Evolutionary conservation across 164 flowering plant species (phyloP).

Genomic region (Protea cynaroides): DNA sequence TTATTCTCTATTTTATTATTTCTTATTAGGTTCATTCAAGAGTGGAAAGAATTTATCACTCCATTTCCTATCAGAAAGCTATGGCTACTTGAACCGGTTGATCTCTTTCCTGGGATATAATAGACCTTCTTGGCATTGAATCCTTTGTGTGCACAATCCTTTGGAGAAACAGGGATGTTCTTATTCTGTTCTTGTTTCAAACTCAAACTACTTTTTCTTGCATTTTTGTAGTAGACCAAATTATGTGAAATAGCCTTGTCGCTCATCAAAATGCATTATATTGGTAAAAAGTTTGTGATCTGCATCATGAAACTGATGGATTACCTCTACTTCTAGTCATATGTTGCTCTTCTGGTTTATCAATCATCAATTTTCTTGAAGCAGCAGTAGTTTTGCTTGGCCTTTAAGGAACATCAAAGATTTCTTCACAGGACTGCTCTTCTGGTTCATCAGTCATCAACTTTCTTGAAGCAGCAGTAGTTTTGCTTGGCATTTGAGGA

Average conservation of each 20-base stretch:
- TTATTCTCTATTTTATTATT: no score
- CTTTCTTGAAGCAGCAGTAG: no score
- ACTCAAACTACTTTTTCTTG: not conserved
- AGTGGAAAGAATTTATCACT: no score
- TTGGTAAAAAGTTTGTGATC: not conserved
- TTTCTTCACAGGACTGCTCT: not conserved
- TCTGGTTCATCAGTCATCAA: not conserved
- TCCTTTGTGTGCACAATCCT: not conserved
- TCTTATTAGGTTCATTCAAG: no score
- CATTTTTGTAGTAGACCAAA: not conserved
- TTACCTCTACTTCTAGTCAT: no score
- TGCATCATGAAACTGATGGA: not conserved
- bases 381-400: not conserved
- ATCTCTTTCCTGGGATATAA: not conserved
- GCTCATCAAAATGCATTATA: not conserved
- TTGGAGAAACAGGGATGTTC: not conserved
- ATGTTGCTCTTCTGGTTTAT: no score
- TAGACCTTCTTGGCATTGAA: not conserved
- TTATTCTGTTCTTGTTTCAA: not conserved
- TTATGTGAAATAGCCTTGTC: not conserved
- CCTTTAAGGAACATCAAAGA: not conserved
- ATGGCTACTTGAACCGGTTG: constrained; percentile 7
- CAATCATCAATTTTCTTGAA: not conserved
- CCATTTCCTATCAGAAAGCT: no score
- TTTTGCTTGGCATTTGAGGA: no score